These are phyloP conservation scores for Desmodesmus armatus DNA, from an alignment of 139 green algal genomes.

Conservation along the genomic window DNA sequence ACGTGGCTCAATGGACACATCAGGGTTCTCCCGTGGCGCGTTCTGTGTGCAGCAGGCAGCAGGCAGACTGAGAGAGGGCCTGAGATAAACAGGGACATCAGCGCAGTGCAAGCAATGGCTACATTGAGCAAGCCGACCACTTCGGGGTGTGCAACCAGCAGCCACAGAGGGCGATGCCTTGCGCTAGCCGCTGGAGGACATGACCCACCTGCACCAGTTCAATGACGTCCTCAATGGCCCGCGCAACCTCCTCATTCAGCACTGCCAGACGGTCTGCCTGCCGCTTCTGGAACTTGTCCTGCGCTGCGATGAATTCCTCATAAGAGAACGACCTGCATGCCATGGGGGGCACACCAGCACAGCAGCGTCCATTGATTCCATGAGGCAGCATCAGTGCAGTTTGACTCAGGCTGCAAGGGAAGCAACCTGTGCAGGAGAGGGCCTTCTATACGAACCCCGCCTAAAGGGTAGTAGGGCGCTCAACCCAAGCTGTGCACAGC, in stretches of 20 bases:
- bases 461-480: too few relatives aligned
- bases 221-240: slow-evolving; percentile 43
- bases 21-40: slow-evolving; percentile 83
- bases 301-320: slow-evolving; percentile 86
- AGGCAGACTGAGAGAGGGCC: background rate
- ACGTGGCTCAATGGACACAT: slow-evolving; percentile 58
- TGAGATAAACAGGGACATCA: background rate
- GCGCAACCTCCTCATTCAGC: slow-evolving; percentile 74
- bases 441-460: too few relatives aligned
- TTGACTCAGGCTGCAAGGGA: background rate
- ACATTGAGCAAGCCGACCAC: too few relatives aligned
- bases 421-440: too few relatives aligned
- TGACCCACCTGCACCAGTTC: slow-evolving; percentile 37
- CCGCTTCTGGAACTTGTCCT: slow-evolving; percentile 73
- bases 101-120: too few relatives aligned
- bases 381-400: background rate
- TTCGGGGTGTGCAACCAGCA: too few relatives aligned
- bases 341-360: background rate
- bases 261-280: slow-evolving; percentile 78
- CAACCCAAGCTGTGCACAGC: too few relatives aligned
- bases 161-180: too few relatives aligned
- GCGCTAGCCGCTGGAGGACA: too few relatives aligned
- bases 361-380: too few relatives aligned
- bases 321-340: slow-evolving; percentile 82
- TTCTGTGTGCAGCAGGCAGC: slow-evolving; percentile 25